These are phyloP conservation scores for Metschnikowia amazonensis DNA, from an alignment of 805 yeast genomes.

Conservation along the genomic window DNA sequence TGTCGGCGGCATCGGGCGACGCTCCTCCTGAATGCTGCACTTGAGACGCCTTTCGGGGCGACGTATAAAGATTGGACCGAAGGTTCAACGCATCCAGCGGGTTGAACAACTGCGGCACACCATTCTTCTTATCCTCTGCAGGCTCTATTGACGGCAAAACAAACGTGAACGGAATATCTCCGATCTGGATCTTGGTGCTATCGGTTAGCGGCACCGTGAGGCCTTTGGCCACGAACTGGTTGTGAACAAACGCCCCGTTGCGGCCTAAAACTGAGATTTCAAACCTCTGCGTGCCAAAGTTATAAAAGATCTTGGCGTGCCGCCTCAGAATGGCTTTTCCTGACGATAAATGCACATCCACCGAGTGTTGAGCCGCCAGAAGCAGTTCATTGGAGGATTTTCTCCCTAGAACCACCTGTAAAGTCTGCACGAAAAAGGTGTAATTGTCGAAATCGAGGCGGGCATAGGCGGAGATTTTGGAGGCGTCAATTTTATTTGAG, in stretches of 20 bases:
- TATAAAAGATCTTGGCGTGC: constrained; percentile 94
- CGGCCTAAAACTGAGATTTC: constrained; percentile 89
- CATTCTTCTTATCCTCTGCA: constrained; percentile 25
- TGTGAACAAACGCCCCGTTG: constrained; percentile 96
- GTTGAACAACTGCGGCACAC: constrained; percentile 40
- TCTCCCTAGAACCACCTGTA: constrained; percentile 92
- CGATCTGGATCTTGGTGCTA: constrained; percentile 84
- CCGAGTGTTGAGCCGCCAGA: constrained; percentile 67
- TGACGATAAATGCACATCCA: constrained; percentile 89
- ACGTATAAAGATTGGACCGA: constrained; percentile 45
- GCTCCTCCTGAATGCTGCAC: neutral
- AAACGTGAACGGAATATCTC: constrained; percentile 85
- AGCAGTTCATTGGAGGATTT: constrained; percentile 49
- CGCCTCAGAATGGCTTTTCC: constrained; percentile 90
- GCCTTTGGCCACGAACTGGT: constrained; percentile 82
- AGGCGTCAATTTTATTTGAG: constrained; percentile 2
- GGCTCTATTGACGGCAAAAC: constrained; percentile 70
- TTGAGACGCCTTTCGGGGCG: constrained; percentile 16
- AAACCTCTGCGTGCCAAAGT: constrained; percentile 92
- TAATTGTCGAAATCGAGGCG: constrained; percentile 86
- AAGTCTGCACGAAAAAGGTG: constrained; percentile 93
- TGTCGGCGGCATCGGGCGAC: neutral
- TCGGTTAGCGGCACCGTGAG: constrained; percentile 83
- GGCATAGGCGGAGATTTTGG: constrained; percentile 57
- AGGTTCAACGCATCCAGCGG: constrained; percentile 62